Conservation (phyloP, 768 basidiomycete species). For the Podaxis carcinomalis region DNA sequence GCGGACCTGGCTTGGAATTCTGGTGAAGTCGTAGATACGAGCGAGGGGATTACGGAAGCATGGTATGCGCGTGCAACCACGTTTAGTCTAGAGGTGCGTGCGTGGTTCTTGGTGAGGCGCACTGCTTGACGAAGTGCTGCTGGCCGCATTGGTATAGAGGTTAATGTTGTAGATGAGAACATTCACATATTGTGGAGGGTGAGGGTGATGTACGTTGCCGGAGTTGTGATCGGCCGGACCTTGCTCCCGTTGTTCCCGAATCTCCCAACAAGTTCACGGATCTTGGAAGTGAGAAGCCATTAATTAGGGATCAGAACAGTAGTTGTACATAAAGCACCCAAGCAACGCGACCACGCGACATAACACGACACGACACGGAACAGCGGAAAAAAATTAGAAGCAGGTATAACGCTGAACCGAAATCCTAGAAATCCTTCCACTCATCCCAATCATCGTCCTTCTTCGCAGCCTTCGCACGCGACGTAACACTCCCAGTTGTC, state of each 20-base stretch:
- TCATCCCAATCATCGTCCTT: conserved; percentile 69
- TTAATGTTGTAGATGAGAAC: not conserved
- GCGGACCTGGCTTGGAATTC: conserved; percentile 66
- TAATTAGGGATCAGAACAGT: not conserved
- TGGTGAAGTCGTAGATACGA: conserved; percentile 62
- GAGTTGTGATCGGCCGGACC: conserved; percentile 31
- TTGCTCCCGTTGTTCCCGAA: conserved; percentile 5
- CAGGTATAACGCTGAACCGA: not conserved
- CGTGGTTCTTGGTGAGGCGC: not conserved
- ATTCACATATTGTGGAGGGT: not conserved
- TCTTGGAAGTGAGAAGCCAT: not conserved
- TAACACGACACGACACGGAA: not conserved
- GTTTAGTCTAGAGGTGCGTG: too few relatives aligned
- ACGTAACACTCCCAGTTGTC: conserved; percentile 6
- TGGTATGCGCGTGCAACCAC: conserved; percentile 43
- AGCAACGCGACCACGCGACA: not conserved
- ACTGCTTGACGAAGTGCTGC: not conserved
- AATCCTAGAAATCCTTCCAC: conserved; percentile 72
- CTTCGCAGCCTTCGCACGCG: conserved; percentile 23
- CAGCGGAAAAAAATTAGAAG: not conserved
- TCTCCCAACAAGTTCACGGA: not conserved
- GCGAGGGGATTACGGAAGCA: conserved; percentile 69
- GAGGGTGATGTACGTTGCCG: not conserved
- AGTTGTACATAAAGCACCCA: too few relatives aligned
- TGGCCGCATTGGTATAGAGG: conserved; percentile 11